phyloP scores from a whole-genome alignment of 2,329 filamentous ascomycete species.

The Parastagonospora avenae region DNA sequence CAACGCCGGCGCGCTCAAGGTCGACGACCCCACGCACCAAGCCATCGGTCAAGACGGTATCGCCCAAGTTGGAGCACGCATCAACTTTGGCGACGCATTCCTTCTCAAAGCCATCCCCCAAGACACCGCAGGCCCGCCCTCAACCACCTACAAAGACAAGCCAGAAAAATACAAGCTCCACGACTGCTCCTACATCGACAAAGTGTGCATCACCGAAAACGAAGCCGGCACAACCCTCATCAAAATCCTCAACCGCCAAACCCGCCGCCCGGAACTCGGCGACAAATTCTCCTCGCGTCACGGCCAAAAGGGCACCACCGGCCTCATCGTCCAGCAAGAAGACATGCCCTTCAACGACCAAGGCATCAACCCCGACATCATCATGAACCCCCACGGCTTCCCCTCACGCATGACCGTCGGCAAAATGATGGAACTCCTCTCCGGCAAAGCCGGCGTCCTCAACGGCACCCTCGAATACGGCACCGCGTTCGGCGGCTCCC shows the following conservation, averaged over 20 bases:
- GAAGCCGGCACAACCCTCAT: conserved; percentile 83
- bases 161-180: conserved; percentile 80
- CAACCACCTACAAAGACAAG: conserved; percentile 68
- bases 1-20: conserved; percentile 43
- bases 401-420: conserved; percentile 99
- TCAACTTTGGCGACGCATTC: conserved; percentile 82
- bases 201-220: conserved; percentile 90
- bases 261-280: conserved; percentile 88
- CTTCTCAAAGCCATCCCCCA: conserved; percentile 87
- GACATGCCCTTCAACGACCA: conserved; percentile 95
- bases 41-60: conserved; percentile 86
- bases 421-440: conserved; percentile 93
- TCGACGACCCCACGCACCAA: conserved; percentile 63
- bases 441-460: conserved; percentile 90
- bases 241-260: conserved; percentile 97
- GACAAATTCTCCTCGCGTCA: conserved; percentile 99
- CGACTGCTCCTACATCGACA: conserved; percentile 90
- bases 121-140: conserved; percentile 74
- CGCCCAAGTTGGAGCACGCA: conserved; percentile 80
- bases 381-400: conserved; percentile 99
- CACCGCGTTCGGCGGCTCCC: conserved; percentile 82
- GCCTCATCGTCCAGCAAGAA: conserved; percentile 94
- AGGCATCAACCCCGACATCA: conserved; percentile 94
- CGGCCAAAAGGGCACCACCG: conserved; percentile 97
- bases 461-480: conserved; percentile 88